phyloP scores from a whole-genome alignment of 2,329 filamentous ascomycete genomes.

The Colletotrichum sp. region DNA sequence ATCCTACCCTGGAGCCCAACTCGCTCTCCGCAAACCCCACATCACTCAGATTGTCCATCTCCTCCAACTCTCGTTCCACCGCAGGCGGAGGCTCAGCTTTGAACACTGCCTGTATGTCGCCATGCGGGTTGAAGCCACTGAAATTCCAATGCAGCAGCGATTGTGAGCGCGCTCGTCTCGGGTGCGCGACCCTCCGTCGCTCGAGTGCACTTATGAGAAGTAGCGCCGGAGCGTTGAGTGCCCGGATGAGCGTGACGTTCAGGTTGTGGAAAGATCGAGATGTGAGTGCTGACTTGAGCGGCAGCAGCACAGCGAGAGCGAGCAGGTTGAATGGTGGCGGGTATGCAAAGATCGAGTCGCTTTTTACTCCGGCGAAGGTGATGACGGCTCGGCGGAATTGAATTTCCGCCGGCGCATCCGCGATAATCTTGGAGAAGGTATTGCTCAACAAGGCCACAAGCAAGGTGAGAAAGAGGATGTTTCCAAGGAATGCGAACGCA shows the following conservation, averaged over 20 bases:
- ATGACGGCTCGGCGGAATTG: constrained; percentile 74
- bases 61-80: constrained; percentile 34
- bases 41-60: constrained; percentile 20
- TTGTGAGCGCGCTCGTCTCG: constrained; percentile 48
- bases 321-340: constrained; percentile 74
- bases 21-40: constrained; percentile 15
- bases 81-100: constrained; percentile 59
- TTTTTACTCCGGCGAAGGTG: constrained; percentile 77
- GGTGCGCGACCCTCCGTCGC: constrained; percentile 45
- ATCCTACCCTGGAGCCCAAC: background rate
- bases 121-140: constrained; percentile 55
- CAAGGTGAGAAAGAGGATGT: constrained; percentile 77
- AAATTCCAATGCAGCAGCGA: constrained; percentile 22
- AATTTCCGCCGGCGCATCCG: constrained; percentile 72
- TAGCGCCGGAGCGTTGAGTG: constrained; percentile 68
- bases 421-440: constrained; percentile 72
- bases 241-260: constrained; percentile 69
- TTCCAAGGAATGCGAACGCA: constrained; percentile 75
- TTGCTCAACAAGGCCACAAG: constrained; percentile 76
- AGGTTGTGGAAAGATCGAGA: constrained; percentile 73
- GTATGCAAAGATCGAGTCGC: constrained; percentile 73
- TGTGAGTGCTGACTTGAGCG: constrained; percentile 66
- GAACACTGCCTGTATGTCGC: constrained; percentile 65
- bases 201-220: constrained; percentile 67
- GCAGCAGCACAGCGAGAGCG: constrained; percentile 69